Evolutionary conservation across 306 rosid species (phyloP), one percentile per base, ranked within the genome.

Genomic region (Potentilla sterilis): DNA sequence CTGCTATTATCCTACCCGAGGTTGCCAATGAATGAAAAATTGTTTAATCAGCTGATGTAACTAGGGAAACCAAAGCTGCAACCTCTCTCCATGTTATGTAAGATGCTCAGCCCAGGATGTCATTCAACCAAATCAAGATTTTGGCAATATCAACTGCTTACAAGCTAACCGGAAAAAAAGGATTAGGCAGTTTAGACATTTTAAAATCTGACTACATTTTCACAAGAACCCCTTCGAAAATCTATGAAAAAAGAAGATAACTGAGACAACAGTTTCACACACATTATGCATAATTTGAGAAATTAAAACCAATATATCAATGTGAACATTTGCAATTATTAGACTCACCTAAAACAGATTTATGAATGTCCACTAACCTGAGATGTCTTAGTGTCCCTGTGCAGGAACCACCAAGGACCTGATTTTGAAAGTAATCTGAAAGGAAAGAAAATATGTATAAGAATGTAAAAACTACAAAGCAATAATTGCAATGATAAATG

Each of bases 321-420:
- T 8, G 28, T 16, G 40, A 1, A 66, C 13, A 66, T 66, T 40
- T 55, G 38, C 9, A 1, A 24, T 4, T 18, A 66, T 52, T 9
- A 52, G 24, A 59, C 11, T 47, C n/a, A 19, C 28, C 42, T 35
- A 28, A 32, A 43, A 52, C 6, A 51, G 37, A 70, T 38, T 55
- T 37, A 74, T 58, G 68, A 76, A 67, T 62, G 68, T 70, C 51
- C 28, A 75, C 88, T 73, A 70, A 91, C 97, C 94, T 87, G 76
- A 21, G 70, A 71, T 76, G 73, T 74, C 59, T 76, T 84, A 19
- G 77, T 80, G 80, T 86, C 83, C 80, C 82, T 83, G 81, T 93
- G 96, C 42, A 89, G 82, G 81, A 93, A 93, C 97, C 96, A 91
- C 97, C 96, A 93, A 14, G 98, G 98, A 79, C 98, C 98, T 44